Base-by-base conservation (phyloP, 2,329 filamentous ascomycete genomes). In the Cladosporium sp. region DNA sequence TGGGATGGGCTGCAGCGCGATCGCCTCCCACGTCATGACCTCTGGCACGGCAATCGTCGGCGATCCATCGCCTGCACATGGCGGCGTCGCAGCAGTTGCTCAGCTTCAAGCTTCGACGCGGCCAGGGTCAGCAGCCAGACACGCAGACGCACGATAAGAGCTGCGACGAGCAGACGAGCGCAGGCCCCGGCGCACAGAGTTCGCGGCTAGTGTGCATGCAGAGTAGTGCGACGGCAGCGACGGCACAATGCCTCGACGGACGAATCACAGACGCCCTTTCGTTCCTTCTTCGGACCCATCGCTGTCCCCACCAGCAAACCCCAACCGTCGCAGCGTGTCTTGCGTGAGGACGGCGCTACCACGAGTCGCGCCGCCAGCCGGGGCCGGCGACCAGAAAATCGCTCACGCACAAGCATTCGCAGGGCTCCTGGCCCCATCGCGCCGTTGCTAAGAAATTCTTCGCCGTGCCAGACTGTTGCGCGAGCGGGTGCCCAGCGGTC, bases 381-480 rank as follows among this genome's bases (percentile, higher is more conserved):
- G 54, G 47, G 38, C 56, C 47, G 56, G 20, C 36, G 56, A 51
- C 56, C 56, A 58, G 56, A 58, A 58, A 58, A 58, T 58, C 56
- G 56, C 56, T 58, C 56, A 58, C 25, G 40, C 20, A 36, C 47
- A 39, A 42, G 55, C 45, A 40, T 20, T 38, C 22, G 40, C 52
- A 49, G 42, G 54, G 54, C 54, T 56, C 54, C 14, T 17, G 43
- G 22, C 40, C 22, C 40, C 52, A 45, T 55, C 52, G 51, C 25
- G 52, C 52, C 54, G 54, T 56, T 56, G 54, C 54, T 56, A 56
- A 56, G 54, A 56, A 49, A 56, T 56, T 49, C 54, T 56, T 52
- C 50, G 50, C 50, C 50, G 50, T 40, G 36, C 50, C 37, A 52
- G 50, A 17, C 42, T 17, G 54, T 56, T 56, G 54, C 54, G 54